A percentile compares a stretch with the other conserved stretches of the same genome.
These are phyloP conservation scores for Lachancea meyersii DNA, from an alignment of 805 yeast genomes.

Conservation along the genomic window DNA sequence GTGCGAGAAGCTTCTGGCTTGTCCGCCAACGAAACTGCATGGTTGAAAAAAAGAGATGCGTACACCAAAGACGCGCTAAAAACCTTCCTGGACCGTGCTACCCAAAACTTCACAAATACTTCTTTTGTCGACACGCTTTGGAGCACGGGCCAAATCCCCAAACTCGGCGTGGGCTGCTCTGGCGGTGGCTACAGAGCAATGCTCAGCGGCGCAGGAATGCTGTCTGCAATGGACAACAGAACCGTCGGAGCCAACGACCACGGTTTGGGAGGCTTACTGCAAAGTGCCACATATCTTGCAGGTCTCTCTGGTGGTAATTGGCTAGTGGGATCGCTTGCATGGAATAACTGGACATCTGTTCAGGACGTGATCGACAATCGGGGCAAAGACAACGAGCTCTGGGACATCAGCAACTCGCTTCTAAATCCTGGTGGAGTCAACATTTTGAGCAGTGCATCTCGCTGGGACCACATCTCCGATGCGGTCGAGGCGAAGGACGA, in stretches of 20 bases:
- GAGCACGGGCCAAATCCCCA: conserved; percentile 22
- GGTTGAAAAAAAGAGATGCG: conserved; percentile 46
- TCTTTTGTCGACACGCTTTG: conserved; percentile 21
- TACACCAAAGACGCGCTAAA: conserved; percentile 42
- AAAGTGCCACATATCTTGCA: conserved; percentile 61
- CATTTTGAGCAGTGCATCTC: conserved; percentile 44
- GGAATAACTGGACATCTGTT: conserved; percentile 69
- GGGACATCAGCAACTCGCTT: conserved; percentile 66
- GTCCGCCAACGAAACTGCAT: conserved; percentile 42
- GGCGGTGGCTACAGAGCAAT: conserved; percentile 94
- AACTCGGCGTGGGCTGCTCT: conserved; percentile 56
- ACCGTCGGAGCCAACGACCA: conserved; percentile 48
- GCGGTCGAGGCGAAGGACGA: conserved; percentile 48
- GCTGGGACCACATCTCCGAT: conserved; percentile 49
- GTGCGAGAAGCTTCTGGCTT: conserved; percentile 45
- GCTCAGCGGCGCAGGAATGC: conserved; percentile 77
- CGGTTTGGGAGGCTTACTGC: conserved; percentile 70
- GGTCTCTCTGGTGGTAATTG: conserved; percentile 86
- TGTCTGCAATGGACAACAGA: conserved; percentile 73
- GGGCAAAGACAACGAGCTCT: conserved; percentile 39
- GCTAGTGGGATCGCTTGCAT: conserved; percentile 64
- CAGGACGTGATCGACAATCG: conserved; percentile 45
- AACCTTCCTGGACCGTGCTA: conserved; percentile 21
- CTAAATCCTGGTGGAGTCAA: conserved; percentile 60
- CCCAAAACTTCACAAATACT: conserved; percentile 17